Conservation (phyloP, 1,139 yeast genomes). For the Hyphopichia burtonii region DNA sequence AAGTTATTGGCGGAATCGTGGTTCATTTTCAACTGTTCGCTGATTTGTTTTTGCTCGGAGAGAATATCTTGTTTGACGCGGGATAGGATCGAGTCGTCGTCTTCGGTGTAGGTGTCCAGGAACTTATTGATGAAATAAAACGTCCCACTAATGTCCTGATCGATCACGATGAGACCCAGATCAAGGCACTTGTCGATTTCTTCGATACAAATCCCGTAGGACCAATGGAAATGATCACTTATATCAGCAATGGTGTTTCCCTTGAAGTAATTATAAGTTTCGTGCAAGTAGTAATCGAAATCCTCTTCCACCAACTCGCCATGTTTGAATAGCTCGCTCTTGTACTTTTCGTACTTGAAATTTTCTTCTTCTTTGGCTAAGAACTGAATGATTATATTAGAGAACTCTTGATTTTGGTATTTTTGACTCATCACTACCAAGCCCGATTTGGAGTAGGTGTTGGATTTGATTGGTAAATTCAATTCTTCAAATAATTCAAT, state of each 20-base stretch:
- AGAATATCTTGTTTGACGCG: constrained; percentile 15
- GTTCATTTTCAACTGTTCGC: not conserved
- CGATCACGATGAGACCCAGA: constrained; percentile 60
- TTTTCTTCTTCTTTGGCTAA: constrained; percentile 22
- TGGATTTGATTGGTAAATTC: constrained; percentile 31
- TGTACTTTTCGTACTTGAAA: constrained; percentile 26
- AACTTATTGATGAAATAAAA: constrained; percentile 40
- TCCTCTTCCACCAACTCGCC: constrained; percentile 11
- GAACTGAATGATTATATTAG: constrained; percentile 23
- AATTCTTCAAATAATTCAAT: constrained; percentile 29
- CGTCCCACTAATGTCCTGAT: constrained; percentile 63
- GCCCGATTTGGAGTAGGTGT: constrained; percentile 35
- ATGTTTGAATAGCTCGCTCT: constrained; percentile 15
- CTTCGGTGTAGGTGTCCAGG: constrained; percentile 6
- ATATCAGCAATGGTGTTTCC: constrained; percentile 42
- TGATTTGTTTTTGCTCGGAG: constrained; percentile 16
- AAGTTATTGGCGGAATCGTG: not conserved
- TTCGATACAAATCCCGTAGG: constrained; percentile 65
- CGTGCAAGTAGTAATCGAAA: constrained; percentile 20
- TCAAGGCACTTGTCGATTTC: constrained; percentile 62
- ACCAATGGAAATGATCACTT: constrained; percentile 52
- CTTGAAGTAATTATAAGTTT: constrained; percentile 23
- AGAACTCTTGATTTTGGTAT: constrained; percentile 13
- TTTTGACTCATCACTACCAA: constrained; percentile 30
- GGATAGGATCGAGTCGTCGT: constrained; percentile 10